Evolutionary conservation across 805 yeast species (phyloP), one percentile per base, ranked within the genome.

Genomic region (Kluyveromyces dobzhanskii): DNA sequence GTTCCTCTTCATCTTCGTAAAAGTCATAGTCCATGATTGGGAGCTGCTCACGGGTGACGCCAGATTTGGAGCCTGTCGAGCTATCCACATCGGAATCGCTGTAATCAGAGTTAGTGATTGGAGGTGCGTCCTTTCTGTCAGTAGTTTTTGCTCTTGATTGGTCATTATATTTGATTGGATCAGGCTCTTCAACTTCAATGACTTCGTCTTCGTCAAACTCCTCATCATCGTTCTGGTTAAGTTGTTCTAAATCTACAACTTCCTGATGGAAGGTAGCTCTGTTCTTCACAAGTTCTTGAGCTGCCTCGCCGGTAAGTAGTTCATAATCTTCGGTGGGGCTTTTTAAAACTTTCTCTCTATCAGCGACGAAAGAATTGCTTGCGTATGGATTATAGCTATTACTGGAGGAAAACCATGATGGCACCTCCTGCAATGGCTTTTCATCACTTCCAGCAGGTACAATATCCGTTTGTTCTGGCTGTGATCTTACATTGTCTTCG

Each of bases 1-100:
- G 74, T 26, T 76, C 78, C 41, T 86, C 94, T 42, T 88, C 97
- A 13, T 78, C 80, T 39, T 84, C 87, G 17, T 76, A 77, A 54
- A 81, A 81, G 39, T 76, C 84, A 49, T 80, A 82, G 39, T 78
- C 83, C 25, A 72, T 56, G 0, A 49, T 48, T 21, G 52, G 35
- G 4, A 50, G 50, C 17, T 42, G 27, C 13, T 32, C 37, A 8
- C 17, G 16, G 5, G 12, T 10, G n/a, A 14, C 16, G 6, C n/a
- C 30, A 13, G 30, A 27, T n/a, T 27, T n/a, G 13, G 30, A 27
- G 5, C n/a, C 30, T 5, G n/a, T 9, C 24, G 9, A 21, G 24
- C 9, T 27, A 27, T 27, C 30, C 6, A 18, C 6, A 9, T 13
- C 24, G 7, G 34, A 12, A 17, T 30, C 12, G 11, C 12, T 14